phyloP scores from a whole-genome alignment of 352 stramenopile species.

The Blastocystis sp. region DNA sequence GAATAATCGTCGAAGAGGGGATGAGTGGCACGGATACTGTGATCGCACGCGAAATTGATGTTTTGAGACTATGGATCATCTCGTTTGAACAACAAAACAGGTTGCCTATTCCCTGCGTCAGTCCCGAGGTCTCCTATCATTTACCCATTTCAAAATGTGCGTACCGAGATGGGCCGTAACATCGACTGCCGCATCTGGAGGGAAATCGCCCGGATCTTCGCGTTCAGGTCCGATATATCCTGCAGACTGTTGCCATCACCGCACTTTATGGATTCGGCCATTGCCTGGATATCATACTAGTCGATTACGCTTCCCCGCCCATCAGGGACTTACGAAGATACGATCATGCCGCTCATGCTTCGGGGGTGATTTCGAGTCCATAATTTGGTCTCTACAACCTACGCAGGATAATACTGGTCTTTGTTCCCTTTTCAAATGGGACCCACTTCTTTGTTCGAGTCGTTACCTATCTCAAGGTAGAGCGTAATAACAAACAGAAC shows the following conservation, averaged over 20 bases:
- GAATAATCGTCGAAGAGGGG: not conserved
- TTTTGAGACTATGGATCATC: conserved; percentile 10
- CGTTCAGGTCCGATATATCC: conserved; percentile 5
- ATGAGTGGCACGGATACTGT: conserved; percentile 47
- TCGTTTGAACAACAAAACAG: not conserved
- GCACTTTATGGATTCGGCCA: not conserved
- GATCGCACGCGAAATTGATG: conserved; percentile 53
- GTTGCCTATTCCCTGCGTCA: not conserved
- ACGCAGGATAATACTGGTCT: no score
- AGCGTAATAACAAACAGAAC: no score
- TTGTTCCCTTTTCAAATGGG: no score
- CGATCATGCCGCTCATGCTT: not conserved
- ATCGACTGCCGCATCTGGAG: not conserved
- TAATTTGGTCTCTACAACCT: not conserved
- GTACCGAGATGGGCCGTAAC: not conserved
- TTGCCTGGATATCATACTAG: conserved; percentile 38
- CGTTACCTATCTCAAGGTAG: no score
- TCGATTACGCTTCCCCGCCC: not conserved
- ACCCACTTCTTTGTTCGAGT: no score
- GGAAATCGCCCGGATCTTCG: not conserved
- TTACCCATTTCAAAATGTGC: not conserved
- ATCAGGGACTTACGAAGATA: not conserved
- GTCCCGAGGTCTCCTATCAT: not conserved
- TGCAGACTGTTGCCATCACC: not conserved
- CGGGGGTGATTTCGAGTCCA: not conserved